phyloP scores from a whole-genome alignment of 2,329 filamentous ascomycete genomes.

The Zalaria sp. region DNA sequence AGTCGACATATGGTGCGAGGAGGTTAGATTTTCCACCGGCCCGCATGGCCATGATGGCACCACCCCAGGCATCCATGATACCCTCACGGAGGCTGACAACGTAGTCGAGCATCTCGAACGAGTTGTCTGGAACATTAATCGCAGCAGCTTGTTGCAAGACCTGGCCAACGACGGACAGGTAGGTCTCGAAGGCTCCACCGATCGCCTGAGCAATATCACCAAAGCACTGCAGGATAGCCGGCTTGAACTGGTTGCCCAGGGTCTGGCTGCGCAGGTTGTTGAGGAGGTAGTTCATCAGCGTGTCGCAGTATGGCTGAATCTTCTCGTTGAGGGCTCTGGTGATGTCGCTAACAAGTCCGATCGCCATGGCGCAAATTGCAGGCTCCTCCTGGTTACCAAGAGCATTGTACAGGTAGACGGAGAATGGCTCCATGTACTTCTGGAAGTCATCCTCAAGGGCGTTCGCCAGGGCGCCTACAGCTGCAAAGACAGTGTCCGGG shows the following conservation, averaged over 20 bases:
- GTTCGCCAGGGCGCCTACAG: constrained; percentile 81
- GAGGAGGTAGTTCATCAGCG: constrained; percentile 95
- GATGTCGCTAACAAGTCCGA: constrained; percentile 93
- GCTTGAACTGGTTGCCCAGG: constrained; percentile 94
- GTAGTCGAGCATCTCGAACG: constrained; percentile 94
- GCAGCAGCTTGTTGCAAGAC: constrained; percentile 86
- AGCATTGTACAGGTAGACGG: constrained; percentile 84
- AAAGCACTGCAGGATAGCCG: constrained; percentile 93
- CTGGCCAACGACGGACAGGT: constrained; percentile 80
- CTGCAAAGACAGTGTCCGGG: constrained; percentile 84
- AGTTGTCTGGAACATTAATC: constrained; percentile 56
- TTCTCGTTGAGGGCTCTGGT: constrained; percentile 80
- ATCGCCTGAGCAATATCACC: constrained; percentile 96
- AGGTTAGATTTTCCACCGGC: constrained; percentile 54
- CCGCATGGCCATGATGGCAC: constrained; percentile 92
- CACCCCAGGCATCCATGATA: constrained; percentile 98
- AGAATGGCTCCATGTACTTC: constrained; percentile 96
- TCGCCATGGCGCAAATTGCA: constrained; percentile 88
- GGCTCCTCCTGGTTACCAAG: constrained; percentile 93
- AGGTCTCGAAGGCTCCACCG: constrained; percentile 79
- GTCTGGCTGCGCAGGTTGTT: constrained; percentile 78
- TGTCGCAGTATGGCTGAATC: constrained; percentile 89
- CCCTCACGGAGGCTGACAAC: constrained; percentile 88
- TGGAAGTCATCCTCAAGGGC: constrained; percentile 84
- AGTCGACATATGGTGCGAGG: constrained; percentile 64